These are phyloP conservation scores for Dillenia suffruticosa DNA, from an alignment of 164 flowering plant species.

Conservation along the genomic window DNA sequence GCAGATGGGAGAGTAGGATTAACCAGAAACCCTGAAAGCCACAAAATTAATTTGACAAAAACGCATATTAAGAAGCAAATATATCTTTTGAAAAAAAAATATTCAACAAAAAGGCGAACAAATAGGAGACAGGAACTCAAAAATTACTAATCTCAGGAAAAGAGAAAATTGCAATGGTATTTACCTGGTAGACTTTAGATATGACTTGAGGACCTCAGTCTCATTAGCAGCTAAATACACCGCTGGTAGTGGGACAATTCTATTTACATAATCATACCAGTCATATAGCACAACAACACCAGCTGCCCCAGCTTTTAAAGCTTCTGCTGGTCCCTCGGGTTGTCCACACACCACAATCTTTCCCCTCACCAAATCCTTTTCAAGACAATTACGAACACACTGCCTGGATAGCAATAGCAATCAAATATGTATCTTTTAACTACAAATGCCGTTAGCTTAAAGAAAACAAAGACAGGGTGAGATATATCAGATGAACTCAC, in stretches of 20 bases:
- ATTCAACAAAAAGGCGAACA: too few relatives aligned
- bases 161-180: not conserved
- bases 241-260: constrained; percentile 3
- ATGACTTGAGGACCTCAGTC: constrained; percentile 2
- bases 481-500: too few relatives aligned
- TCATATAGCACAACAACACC: constrained; percentile 1
- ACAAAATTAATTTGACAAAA: too few relatives aligned
- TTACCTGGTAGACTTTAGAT: constrained; percentile 16
- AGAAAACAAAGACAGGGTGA: not conserved
- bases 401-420: not conserved
- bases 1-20: too few relatives aligned
- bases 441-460: not conserved
- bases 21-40: too few relatives aligned
- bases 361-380: constrained; percentile 15
- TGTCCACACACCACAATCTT: constrained; percentile 23
- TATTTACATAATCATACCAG: too few relatives aligned
- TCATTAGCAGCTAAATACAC: not conserved
- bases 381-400: not conserved
- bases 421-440: too few relatives aligned
- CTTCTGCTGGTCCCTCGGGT: not conserved
- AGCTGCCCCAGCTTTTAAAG: constrained; percentile 15
- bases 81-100: too few relatives aligned
- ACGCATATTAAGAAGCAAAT: too few relatives aligned
- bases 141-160: too few relatives aligned
- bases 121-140: too few relatives aligned